These are phyloP conservation scores for Jacaranda copaia DNA, from an alignment of 257 asterid species.

Conservation along the genomic window DNA sequence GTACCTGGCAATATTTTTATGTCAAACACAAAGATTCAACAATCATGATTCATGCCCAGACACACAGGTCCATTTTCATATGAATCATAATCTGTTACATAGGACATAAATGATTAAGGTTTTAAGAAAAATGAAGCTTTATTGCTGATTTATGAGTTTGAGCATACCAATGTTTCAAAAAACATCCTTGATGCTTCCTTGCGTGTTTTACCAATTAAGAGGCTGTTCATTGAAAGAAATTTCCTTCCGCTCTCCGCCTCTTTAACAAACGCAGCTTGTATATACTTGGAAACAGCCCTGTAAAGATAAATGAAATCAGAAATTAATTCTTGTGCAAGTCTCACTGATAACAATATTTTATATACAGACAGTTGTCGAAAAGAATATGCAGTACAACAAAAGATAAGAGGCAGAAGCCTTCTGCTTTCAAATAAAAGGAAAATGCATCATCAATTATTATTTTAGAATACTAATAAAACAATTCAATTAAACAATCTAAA, in stretches of 20 bases:
- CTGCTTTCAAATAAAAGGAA: neutral
- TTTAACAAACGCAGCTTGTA: slow-evolving; percentile 61
- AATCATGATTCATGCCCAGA: neutral
- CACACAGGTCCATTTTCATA: too few relatives aligned
- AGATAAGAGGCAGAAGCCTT: neutral
- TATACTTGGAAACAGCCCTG: slow-evolving; percentile 89
- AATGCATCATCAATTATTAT: neutral
- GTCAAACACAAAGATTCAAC: neutral
- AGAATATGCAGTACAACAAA: neutral
- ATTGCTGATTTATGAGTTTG: neutral
- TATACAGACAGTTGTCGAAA: neutral
- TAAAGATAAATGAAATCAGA: slow-evolving; percentile 21
- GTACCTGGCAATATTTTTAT: slow-evolving; percentile 56
- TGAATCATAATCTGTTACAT: too few relatives aligned
- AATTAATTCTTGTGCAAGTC: slow-evolving; percentile 7
- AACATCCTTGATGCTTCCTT: slow-evolving; percentile 93
- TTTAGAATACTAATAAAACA: too few relatives aligned
- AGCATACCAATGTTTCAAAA: slow-evolving; percentile 80
- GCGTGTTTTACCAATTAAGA: slow-evolving; percentile 76
- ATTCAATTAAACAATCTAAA: neutral
- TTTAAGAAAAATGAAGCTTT: neutral
- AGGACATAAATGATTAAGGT: neutral
- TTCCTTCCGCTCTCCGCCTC: slow-evolving; percentile 66
- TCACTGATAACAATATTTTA: neutral
- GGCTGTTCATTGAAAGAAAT: slow-evolving; percentile 63